Evolutionary conservation across 1,284 basidiomycete genomes (phyloP).

Genomic region (Tremellales sp.): DNA sequence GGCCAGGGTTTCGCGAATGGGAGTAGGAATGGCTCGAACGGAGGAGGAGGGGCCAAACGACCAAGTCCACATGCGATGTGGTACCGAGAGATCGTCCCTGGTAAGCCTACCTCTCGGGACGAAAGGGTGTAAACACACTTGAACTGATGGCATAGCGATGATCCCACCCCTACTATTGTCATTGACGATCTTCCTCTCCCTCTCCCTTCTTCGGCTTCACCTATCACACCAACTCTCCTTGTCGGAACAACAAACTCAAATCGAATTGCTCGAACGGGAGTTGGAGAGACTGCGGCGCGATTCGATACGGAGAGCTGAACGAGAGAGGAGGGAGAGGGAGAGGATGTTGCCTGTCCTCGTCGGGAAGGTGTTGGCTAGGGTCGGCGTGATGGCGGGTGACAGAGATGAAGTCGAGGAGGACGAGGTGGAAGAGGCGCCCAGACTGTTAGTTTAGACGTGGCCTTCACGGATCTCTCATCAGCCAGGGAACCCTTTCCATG

Average conservation of each 20-base stretch:
- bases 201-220: constrained; percentile 13
- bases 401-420: constrained; percentile 19
- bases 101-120: constrained; percentile 4
- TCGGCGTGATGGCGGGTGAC: constrained; percentile 31
- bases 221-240: constrained; percentile 33
- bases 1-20: not conserved
- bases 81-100: constrained; percentile 23
- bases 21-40: not conserved
- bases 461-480: no score
- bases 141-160: constrained; percentile 33
- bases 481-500: no score
- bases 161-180: constrained; percentile 46
- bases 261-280: constrained; percentile 40
- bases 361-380: constrained; percentile 39
- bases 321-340: constrained; percentile 39
- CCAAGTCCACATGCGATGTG: constrained; percentile 13
- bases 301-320: constrained; percentile 21
- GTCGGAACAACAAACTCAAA: constrained; percentile 31
- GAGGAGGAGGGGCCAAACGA: constrained; percentile 5
- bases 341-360: constrained; percentile 43
- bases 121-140: not conserved
- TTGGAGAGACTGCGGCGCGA: constrained; percentile 27
- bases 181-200: constrained; percentile 44
- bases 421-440: constrained; percentile 25
- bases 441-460: constrained; percentile 11